A percentile compares a stretch with the other conserved stretches of the same genome.
Conservation (phyloP, 305 asterid species). For the Solanum hybrid region DNA sequence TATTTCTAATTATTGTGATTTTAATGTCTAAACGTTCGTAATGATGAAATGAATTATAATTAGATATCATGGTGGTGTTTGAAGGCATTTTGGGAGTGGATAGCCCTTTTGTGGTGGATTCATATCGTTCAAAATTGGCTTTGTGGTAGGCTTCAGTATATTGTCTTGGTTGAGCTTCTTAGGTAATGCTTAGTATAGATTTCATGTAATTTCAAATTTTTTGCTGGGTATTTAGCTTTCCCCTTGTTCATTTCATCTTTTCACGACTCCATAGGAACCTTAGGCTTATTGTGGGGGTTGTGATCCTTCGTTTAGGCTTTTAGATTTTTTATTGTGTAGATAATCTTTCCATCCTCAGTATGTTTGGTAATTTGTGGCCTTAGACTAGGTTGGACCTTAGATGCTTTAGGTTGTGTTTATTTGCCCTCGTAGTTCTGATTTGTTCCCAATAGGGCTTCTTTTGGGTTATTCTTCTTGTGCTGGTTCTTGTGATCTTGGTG, state of each 20-base stretch:
- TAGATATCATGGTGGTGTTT: not conserved
- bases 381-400: not conserved
- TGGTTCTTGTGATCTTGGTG: not conserved
- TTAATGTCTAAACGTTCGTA: no score
- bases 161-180: not conserved
- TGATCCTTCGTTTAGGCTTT: not conserved
- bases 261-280: not conserved
- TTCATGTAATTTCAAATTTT: no score
- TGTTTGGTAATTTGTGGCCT: not conserved
- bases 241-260: no score
- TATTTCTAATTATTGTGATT: no score
- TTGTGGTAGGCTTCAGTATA: not conserved
- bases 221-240: not conserved
- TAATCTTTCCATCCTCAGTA: not conserved
- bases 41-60: not conserved
- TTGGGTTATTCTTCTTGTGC: no score
- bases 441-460: not conserved
- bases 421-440: not conserved
- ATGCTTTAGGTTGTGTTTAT: not conserved
- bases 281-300: not conserved
- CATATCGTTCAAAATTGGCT: not conserved
- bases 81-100: not conserved
- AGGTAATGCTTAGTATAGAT: not conserved
- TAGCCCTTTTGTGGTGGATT: not conserved
- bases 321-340: not conserved